Evolutionary conservation across 2,329 filamentous ascomycete species (phyloP), one percentile per base, ranked within the genome.

Genomic region (Whalleya microplaca): DNA sequence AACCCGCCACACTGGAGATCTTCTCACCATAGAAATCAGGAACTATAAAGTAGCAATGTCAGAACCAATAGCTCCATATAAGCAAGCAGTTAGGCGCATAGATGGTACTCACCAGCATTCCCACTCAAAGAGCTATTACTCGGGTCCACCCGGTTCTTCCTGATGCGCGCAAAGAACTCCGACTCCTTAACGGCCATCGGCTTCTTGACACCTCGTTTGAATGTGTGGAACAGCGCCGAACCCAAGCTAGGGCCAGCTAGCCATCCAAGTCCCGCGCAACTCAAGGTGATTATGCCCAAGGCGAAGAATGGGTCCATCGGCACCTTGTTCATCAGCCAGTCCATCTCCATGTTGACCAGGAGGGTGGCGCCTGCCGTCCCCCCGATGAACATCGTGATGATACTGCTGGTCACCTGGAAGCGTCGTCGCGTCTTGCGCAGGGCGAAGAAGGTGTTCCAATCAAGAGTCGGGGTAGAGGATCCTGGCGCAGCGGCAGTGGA

Each of bases 11-110:
- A 68, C 92, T 96, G 49, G 90, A 91, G 68, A 99, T 96, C 83
- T 97, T 98, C 79, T 99, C 95, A 68, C 95, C 95, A 70, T 99
- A 99, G 77, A 96, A 99, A 73, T 99, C 95, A 43, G 94, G 93
- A 1, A 96, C 91, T 83, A 51, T 2, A 45, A 7, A n/a, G 10
- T 16, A 27, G 56, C 21, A 40, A 10, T 1, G 41, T 20, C 9
- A 3, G 12, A 27, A 18, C 29, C 19, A 2, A 32, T 16, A 37
- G 32, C 3, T 2, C 6, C 27, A n/a, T 10, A n/a, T 40, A 23
- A 21, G 37, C 14, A n/a, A 2, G 19, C 10, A 20, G 23, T 27
- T 16, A 18, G 14, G 32, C 12, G 14, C 20, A 20, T 23, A 20
- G 18, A 8, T 40, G 9, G 14, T 20, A 70, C 77, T 56, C 73